Base-by-base conservation (phyloP, 2,329 filamentous ascomycete genomes). In the Elsinoe fawcettii region DNA sequence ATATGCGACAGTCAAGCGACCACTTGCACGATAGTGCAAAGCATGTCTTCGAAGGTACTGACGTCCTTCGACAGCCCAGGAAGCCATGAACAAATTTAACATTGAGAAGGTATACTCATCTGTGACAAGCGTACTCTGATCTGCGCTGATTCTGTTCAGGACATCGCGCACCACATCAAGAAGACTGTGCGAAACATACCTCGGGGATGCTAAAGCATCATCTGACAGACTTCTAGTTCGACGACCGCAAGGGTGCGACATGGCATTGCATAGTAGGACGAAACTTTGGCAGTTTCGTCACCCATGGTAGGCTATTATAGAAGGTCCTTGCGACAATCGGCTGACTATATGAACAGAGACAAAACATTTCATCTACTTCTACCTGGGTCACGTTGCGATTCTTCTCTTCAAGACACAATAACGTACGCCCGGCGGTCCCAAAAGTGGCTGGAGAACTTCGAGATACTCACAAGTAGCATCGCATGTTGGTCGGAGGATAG, bases 291-390 rank as follows among this genome's bases (percentile, higher is more conserved):
- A 97, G 92, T 76, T 99, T 97, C 66, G 93, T 99, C 54, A 99
- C 93, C 39, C 93, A 99, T 70, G 91, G 91, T 96, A 81, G 60
- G 82, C 62, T 55, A 32, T 49, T 44, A 51, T 30, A 25, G 8
- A 22, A 16, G 16, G 22, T 14, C 23, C n/a, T 3, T n/a, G 2
- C 2, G 36, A n/a, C 14, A 44, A 11, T 6, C 16, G 12, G 36
- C 57, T 68, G 44, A 68, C 69, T 32, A 69, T 51, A 22, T 5
- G 3, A 27, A 7, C 76, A 96, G 93, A 97, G 75, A 97, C 93
- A 25, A 97, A 97, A 78, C 93, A 99, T 75, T 99, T 99, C 79
- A 96, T 99, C 73, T 99, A 99, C 79, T 99, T 99, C 79, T 99
- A 99, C 78, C 87, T 99, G 60, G 93, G 93, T 56, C 93, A 97